phyloP scores from a whole-genome alignment of 129 eudicot genomes.

The Gnaphalium uliginosum region DNA sequence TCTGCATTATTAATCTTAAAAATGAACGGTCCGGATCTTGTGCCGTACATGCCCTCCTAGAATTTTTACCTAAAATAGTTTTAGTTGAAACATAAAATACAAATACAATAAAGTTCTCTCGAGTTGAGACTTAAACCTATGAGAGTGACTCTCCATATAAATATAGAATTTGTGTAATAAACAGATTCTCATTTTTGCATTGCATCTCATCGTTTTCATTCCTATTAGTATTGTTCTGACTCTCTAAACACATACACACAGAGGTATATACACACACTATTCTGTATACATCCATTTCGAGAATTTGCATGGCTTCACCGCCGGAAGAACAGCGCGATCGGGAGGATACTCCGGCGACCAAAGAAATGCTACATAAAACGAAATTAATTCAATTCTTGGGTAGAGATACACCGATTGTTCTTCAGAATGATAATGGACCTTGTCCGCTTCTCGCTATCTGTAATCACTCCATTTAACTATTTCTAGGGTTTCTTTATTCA shows the following conservation, averaged over 20 bases:
- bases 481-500: conserved; percentile 35
- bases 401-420: conserved; percentile 65
- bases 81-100: not conserved
- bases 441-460: conserved; percentile 97
- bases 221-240: not conserved
- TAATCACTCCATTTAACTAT: conserved; percentile 28
- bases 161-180: too few species aligned
- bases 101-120: not conserved
- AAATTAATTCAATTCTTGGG: conserved; percentile 74
- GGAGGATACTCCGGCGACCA: conserved; percentile 33
- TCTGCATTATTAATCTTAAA: too few species aligned
- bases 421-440: conserved; percentile 97
- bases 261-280: not conserved
- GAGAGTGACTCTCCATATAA: not conserved
- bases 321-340: conserved; percentile 40
- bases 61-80: too few species aligned
- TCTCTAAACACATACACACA: not conserved
- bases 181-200: not conserved
- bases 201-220: not conserved
- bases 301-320: conserved; percentile 39
- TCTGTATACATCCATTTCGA: not conserved
- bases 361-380: conserved; percentile 64
- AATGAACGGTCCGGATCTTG: too few species aligned
- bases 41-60: too few species aligned
- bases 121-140: not conserved